Base-by-base conservation (phyloP, 768 basidiomycete species). In the Mycena metata region DNA sequence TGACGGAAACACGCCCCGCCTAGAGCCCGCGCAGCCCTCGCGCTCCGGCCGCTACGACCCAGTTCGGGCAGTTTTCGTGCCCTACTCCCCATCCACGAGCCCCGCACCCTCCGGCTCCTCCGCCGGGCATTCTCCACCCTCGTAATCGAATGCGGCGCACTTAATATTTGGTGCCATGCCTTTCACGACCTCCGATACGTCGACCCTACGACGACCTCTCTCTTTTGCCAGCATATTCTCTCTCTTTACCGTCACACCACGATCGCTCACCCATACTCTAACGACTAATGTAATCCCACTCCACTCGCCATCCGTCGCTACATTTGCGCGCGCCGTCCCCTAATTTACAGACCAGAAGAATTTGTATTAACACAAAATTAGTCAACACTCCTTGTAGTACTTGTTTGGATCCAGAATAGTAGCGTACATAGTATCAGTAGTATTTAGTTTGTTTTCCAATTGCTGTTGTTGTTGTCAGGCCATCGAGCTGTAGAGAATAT, bases 31-130 rank as follows among this genome's bases (percentile, higher is more conserved):
- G 69, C 75, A 66, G 64, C 35, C 72, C 75, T 73, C 77, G 67
- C 82, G 84, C 42, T 70, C 78, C 57, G 82, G 86, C 62, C 83
- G 86, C 57, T 88, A 87, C 70, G 86, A 88, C 73, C 86, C 86
- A 39, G 82, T 88, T 54, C 86, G 86, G 69, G 81, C 83, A 62
- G 80, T 78, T 11, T 82, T 83, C 64, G 71, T 84, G n/a, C 79
- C 82, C 10, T 79, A 75, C 69, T 72, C 80, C 42, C 73, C 75
- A 15, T 42, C 72, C 75, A 45, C 72, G 69, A 47, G 65, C 60
- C 57, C 71, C 74, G 26, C 75, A 73, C 41, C 75, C 72, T 42
- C 64, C 69, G 47, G 72, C 66, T 26, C 69, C 74, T 55, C 64
- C 45, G 24, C 60, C 35, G 59, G 55, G 16, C 58, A 60, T 47